Conservation (phyloP, 2,329 filamentous ascomycete genomes). For the Blumeria graminis region DNA sequence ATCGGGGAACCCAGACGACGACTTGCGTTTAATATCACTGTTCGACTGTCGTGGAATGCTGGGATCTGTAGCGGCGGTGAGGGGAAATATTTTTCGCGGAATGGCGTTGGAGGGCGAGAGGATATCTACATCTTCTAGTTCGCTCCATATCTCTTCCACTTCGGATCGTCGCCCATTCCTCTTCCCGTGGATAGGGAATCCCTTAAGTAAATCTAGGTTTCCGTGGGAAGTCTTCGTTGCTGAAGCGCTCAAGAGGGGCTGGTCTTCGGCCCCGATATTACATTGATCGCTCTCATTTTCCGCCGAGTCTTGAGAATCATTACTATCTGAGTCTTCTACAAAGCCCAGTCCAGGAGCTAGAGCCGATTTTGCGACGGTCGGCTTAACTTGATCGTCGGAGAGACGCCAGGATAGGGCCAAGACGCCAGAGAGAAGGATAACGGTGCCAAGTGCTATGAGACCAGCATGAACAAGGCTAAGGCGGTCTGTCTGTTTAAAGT, state of each 20-base stretch:
- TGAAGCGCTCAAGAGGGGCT: conserved; percentile 11
- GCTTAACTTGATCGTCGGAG: conserved; percentile 46
- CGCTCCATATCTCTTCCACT: conserved; percentile 64
- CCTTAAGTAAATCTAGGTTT: conserved; percentile 13
- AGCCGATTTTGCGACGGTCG: conserved; percentile 36
- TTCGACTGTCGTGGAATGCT: background rate
- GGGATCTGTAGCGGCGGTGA: background rate
- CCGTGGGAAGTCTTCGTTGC: conserved; percentile 13
- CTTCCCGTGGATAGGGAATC: conserved; percentile 10
- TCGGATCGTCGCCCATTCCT: conserved; percentile 24
- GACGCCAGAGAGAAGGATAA: conserved; percentile 67
- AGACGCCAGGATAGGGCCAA: conserved; percentile 84
- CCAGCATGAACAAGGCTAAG: conserved; percentile 53
- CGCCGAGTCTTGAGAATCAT: conserved; percentile 26
- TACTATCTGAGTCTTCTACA: conserved; percentile 42
- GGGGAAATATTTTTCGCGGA: conserved; percentile 4
- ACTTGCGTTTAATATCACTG: background rate
- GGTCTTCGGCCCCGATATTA: conserved; percentile 11
- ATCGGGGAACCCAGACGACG: conserved; percentile 9
- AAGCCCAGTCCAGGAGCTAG: conserved; percentile 66
- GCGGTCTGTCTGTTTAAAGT: conserved; percentile 71
- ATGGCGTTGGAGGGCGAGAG: conserved; percentile 14
- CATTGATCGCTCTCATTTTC: conserved; percentile 15
- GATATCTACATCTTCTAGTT: conserved; percentile 46
- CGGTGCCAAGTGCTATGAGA: conserved; percentile 66